Conservation (phyloP, 805 yeast species). For the Schizosaccharomyces pombe region DNA sequence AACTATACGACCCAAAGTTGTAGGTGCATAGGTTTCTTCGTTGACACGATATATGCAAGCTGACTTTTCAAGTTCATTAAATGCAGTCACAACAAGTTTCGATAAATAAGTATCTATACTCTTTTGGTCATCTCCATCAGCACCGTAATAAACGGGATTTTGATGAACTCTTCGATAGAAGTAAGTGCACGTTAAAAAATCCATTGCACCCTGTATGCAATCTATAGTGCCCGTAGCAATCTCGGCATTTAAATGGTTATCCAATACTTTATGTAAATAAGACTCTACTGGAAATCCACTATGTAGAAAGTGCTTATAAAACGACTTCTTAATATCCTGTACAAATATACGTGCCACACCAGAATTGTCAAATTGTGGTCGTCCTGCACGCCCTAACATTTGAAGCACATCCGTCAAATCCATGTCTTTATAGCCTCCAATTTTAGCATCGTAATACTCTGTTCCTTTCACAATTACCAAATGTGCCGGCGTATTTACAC, state of each 20-base stretch:
- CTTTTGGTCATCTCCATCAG: slow-evolving; percentile 35
- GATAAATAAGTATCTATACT: slow-evolving; percentile 16
- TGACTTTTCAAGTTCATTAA: slow-evolving; percentile 45
- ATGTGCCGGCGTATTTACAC: slow-evolving; percentile 64
- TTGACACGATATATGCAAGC: slow-evolving; percentile 38
- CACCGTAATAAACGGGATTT: slow-evolving; percentile 55
- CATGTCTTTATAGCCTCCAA: slow-evolving; percentile 55
- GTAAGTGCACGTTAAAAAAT: slow-evolving; percentile 56
- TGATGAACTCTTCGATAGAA: slow-evolving; percentile 50
- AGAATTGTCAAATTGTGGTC: slow-evolving; percentile 58
- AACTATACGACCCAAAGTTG: slow-evolving; percentile 64
- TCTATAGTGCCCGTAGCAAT: slow-evolving; percentile 45
- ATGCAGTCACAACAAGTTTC: slow-evolving; percentile 38
- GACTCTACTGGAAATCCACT: slow-evolving; percentile 70
- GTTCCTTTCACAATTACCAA: slow-evolving; percentile 61
- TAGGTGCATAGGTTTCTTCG: slow-evolving; percentile 23
- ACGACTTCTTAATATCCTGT: slow-evolving; percentile 47
- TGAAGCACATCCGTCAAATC: slow-evolving; percentile 60
- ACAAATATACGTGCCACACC: slow-evolving; percentile 61
- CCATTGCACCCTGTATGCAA: slow-evolving; percentile 45
- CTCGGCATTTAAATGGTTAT: slow-evolving; percentile 63
- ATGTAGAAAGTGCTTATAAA: slow-evolving; percentile 55
- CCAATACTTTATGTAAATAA: slow-evolving; percentile 52
- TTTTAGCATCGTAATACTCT: slow-evolving; percentile 31
- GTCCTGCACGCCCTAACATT: slow-evolving; percentile 72